Conservation (phyloP, 495 filamentous ascomycete genomes). For the Monascus purpureus region DNA sequence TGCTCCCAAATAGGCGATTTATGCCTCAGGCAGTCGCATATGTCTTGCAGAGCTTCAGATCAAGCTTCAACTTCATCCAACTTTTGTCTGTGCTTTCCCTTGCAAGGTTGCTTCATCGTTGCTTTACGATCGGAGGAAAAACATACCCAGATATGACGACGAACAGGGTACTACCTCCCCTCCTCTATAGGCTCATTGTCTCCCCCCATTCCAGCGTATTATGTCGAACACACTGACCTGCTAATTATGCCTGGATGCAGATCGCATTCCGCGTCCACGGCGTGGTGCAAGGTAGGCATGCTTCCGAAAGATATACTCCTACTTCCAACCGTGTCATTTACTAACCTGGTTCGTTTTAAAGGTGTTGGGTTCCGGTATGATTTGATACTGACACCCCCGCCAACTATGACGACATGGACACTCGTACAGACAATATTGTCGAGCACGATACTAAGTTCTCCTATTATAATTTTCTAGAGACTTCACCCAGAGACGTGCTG, state of each 20-base stretch:
- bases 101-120: neutral
- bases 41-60: no score
- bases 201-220: neutral
- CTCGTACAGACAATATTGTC: no score
- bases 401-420: no score
- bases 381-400: neutral
- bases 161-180: neutral
- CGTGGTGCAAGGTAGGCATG: slow-evolving; percentile 33
- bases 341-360: slow-evolving; percentile 13
- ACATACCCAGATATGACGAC: neutral
- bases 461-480: slow-evolving; percentile 34
- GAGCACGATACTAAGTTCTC: neutral
- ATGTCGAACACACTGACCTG: neutral
- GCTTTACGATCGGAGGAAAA: no score
- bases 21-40: no score
- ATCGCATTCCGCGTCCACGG: slow-evolving; percentile 39
- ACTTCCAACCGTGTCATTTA: neutral
- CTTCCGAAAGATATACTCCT: neutral
- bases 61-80: no score
- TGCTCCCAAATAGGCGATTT: no score
- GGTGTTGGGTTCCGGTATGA: slow-evolving; percentile 61
- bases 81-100: no score
- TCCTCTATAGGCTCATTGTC: neutral
- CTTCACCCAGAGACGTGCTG: slow-evolving; percentile 58
- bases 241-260: no score